Conservation (phyloP, 2,329 filamentous ascomycete genomes). For the Stemphylium beticola region DNA sequence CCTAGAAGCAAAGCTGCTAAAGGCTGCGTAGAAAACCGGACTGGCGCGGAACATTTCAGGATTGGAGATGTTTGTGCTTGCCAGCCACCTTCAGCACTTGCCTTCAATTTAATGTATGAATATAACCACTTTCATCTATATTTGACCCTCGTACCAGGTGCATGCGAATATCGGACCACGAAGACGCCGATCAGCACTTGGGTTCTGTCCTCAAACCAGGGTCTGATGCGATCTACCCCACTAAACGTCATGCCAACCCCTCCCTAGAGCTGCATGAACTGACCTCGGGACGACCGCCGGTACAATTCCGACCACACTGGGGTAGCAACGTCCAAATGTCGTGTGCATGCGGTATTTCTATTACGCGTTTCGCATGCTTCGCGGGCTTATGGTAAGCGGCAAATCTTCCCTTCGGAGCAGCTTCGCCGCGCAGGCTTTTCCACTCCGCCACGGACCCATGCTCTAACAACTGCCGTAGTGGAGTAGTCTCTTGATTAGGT, state of each 20-base stretch:
- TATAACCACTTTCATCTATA: slow-evolving; percentile 1
- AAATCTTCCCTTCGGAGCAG: slow-evolving; percentile 4
- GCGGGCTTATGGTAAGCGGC: background rate
- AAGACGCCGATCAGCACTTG: background rate
- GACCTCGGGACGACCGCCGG: background rate
- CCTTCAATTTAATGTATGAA: background rate
- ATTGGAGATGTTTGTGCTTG: background rate
- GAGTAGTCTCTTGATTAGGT: slow-evolving; percentile 30
- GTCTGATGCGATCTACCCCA: slow-evolving; percentile 16
- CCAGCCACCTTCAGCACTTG: background rate
- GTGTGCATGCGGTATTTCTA: background rate
- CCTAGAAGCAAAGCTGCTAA: slow-evolving; percentile 37
- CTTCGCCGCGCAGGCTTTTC: slow-evolving; percentile 11
- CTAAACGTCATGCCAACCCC: slow-evolving; percentile 27
- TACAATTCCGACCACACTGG: background rate
- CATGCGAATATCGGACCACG: background rate
- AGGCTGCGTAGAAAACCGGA: slow-evolving; percentile 21
- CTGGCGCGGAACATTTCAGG: background rate
- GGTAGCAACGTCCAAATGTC: background rate
- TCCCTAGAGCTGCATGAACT: slow-evolving; percentile 10
- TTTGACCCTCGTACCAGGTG: background rate
- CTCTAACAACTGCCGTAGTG: slow-evolving; percentile 47
- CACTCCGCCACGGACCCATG: slow-evolving; percentile 13
- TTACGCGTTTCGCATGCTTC: background rate
- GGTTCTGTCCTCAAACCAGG: background rate